Evolutionary conservation across 2,329 filamentous ascomycete species (phyloP).

Genomic region (Hypoxylon sp.): DNA sequence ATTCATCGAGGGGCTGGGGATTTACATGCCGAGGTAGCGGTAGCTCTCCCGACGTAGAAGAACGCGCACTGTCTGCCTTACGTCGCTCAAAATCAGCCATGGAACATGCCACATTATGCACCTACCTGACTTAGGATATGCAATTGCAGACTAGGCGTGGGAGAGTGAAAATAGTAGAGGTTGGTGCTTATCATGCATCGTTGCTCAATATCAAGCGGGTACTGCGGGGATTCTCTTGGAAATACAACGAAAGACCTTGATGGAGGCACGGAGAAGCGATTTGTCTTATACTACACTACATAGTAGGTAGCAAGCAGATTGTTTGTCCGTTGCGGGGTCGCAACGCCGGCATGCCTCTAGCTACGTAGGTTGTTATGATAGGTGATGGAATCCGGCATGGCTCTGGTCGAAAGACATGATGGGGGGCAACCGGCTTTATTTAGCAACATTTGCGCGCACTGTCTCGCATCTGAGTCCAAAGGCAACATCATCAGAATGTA

Average conservation of each 20-base stretch:
- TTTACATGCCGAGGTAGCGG: conserved; percentile 5
- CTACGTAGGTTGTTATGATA: conserved; percentile 12
- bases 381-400: conserved; percentile 3
- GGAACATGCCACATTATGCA: conserved; percentile 9
- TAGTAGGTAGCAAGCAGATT: conserved; percentile 7
- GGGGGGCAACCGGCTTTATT: not conserved
- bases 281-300: conserved; percentile 23
- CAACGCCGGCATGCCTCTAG: conserved; percentile 31
- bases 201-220: conserved; percentile 23
- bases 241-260: conserved; percentile 24
- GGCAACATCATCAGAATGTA: conserved; percentile 13
- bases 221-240: conserved; percentile 27
- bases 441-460: conserved; percentile 8
- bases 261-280: conserved; percentile 12
- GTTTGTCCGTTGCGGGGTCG: conserved; percentile 37
- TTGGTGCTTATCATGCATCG: conserved; percentile 32
- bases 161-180: conserved; percentile 31
- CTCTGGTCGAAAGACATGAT: not conserved
- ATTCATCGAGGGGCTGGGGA: conserved; percentile 15
- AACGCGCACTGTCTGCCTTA: conserved; percentile 30
- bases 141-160: conserved; percentile 9
- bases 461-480: not conserved
- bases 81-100: conserved; percentile 1
- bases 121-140: conserved; percentile 20
- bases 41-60: not conserved